Evolutionary conservation across 257 asterid species (phyloP), one percentile per base, ranked within the genome.

Genomic region (Gardenia jasminoides): DNA sequence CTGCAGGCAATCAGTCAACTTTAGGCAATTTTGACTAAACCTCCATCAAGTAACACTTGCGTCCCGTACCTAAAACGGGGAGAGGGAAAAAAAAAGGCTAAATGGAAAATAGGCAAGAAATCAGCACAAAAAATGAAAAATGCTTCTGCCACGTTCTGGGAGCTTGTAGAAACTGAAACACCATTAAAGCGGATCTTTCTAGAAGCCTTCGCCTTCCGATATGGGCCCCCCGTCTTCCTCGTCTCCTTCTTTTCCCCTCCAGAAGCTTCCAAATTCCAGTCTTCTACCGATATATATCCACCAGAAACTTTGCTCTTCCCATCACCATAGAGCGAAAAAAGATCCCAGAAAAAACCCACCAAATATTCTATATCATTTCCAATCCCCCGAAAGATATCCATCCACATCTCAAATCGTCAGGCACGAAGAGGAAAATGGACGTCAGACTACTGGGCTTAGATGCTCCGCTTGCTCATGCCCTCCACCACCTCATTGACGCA

Each of bases 401-500:
- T 36, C 41, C 41, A 2, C 41, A 36, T 36, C 41, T 41, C 50
- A 31, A 28, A 67, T 6, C 36, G 10, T 15, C 13, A 24, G 52
- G 12, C 9, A 10, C 9, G 69, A 2, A 52, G 39, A 22, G 50
- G 7, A 59, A 39, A 10, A 91, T 92, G 97, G 97, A 90, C 69
- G 17, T 89, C 61, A 86, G 97, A 65, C 77, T 90, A 1, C 77
- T 90, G 76, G 94, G 93, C 11, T 26, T 89, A 36, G 96, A 91
- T 80, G 9, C 86, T 2, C 92, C 97, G 1, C 78, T 90, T n/a
- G 26, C 87, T 80, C 88, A 87, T 90, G 76, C 85, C 22, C 74
- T 91, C 72, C 92, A 86, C 50, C 85, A 88, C 88, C 75, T 91
- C 8, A 70, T 91, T 77, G 92, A 87, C 28, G 91, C 85, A 6